Conservation (phyloP, 352 stramenopile genomes). For the Phytophthora nicotianae region DNA sequence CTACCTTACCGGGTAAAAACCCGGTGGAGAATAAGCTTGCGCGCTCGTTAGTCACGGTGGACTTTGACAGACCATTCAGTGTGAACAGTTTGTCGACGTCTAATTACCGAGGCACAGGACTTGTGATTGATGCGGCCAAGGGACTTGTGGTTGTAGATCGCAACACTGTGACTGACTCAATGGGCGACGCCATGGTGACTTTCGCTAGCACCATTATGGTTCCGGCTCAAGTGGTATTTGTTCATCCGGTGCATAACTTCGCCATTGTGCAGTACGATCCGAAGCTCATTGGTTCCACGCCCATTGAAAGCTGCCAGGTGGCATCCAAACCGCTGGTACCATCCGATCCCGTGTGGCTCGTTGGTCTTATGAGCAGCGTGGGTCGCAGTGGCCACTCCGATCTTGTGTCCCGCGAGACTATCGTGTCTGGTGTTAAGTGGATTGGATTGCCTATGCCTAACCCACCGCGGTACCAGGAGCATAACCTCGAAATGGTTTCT, state of each 20-base stretch:
- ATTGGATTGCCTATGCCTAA: conserved; percentile 81
- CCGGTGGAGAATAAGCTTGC: conserved; percentile 80
- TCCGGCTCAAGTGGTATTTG: conserved; percentile 88
- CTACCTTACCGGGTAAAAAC: conserved; percentile 84
- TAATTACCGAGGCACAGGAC: conserved; percentile 86
- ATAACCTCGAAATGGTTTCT: conserved; percentile 89
- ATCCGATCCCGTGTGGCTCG: conserved; percentile 85
- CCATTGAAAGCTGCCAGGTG: conserved; percentile 81
- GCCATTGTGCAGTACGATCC: conserved; percentile 93
- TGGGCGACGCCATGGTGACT: conserved; percentile 90
- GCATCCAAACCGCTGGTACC: conserved; percentile 61
- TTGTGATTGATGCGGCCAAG: conserved; percentile 88
- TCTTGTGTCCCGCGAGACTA: conserved; percentile 84
- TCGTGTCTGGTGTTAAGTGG: conserved; percentile 89
- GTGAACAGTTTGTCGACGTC: conserved; percentile 87
- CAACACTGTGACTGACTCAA: conserved; percentile 90
- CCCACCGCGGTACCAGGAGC: conserved; percentile 85
- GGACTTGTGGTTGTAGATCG: conserved; percentile 92
- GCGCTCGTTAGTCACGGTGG: conserved; percentile 83
- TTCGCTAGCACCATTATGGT: conserved; percentile 92
- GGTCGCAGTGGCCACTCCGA: conserved; percentile 82
- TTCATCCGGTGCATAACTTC: conserved; percentile 94
- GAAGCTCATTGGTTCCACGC: conserved; percentile 82
- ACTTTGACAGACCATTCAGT: conserved; percentile 87
- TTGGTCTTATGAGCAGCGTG: conserved; percentile 84